Evolutionary conservation across 2,329 filamentous ascomycete genomes (phyloP).

Genomic region (Colletotrichum sojae): DNA sequence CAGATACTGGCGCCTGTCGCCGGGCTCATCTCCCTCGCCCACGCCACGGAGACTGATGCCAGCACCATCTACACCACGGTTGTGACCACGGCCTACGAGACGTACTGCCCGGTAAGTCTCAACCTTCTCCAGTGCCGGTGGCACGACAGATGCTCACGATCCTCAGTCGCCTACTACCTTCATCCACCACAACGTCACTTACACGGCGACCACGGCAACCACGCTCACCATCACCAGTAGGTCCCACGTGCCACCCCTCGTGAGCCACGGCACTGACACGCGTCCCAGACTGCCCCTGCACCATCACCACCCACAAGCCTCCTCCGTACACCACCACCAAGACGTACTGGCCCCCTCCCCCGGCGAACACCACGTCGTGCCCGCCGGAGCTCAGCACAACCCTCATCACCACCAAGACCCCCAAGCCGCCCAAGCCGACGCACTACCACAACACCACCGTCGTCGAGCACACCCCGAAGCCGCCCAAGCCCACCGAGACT

Average conservation of each 20-base stretch:
- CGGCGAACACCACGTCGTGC: conserved; percentile 33
- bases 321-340: conserved; percentile 48
- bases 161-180: conserved; percentile 54
- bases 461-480: conserved; percentile 29
- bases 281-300: conserved; percentile 62
- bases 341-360: conserved; percentile 41
- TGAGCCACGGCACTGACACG: conserved; percentile 44
- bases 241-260: not conserved
- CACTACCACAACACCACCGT: conserved; percentile 39
- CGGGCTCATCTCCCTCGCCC: conserved; percentile 49
- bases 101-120: conserved; percentile 59
- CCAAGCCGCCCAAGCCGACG: conserved; percentile 32
- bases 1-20: conserved; percentile 50
- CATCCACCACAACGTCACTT: conserved; percentile 57
- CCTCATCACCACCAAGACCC: conserved; percentile 30
- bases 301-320: conserved; percentile 53
- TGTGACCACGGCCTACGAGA: conserved; percentile 55
- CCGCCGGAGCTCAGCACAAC: conserved; percentile 37
- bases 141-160: conserved; percentile 1
- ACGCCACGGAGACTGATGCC: conserved; percentile 44
- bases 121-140: not conserved
- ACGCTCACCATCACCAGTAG: conserved; percentile 62
- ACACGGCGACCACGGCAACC: conserved; percentile 58
- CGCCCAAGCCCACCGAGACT: conserved; percentile 22
- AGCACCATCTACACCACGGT: conserved; percentile 53